These are phyloP conservation scores for Colletotrichum sp. DNA, from an alignment of 2,329 filamentous ascomycete genomes.

Conservation along the genomic window DNA sequence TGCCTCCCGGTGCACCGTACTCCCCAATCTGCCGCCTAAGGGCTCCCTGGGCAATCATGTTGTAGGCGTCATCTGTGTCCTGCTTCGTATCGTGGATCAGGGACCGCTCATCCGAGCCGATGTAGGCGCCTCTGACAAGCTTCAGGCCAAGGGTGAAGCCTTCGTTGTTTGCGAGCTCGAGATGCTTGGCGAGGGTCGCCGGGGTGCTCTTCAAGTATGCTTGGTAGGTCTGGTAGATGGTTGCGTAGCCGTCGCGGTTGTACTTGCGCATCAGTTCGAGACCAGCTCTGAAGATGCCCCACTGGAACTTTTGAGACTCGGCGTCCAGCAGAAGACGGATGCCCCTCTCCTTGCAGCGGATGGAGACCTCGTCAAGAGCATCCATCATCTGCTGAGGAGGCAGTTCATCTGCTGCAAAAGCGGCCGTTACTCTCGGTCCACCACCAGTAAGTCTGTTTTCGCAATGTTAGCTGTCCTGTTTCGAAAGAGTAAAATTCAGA, in stretches of 20 bases:
- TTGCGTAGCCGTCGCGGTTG: slow-evolving; percentile 68
- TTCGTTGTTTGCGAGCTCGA: slow-evolving; percentile 61
- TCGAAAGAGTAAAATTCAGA: not conserved
- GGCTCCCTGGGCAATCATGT: slow-evolving; percentile 71
- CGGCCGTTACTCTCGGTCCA: slow-evolving; percentile 73
- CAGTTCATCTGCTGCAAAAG: slow-evolving; percentile 65
- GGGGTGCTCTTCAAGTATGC: slow-evolving; percentile 74
- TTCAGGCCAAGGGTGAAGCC: slow-evolving; percentile 75
- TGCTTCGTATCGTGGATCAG: slow-evolving; percentile 76
- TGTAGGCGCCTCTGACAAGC: slow-evolving; percentile 77
- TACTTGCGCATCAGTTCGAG: slow-evolving; percentile 76
- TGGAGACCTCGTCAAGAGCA: slow-evolving; percentile 79
- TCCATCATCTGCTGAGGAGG: slow-evolving; percentile 69
- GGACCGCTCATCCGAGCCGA: slow-evolving; percentile 71
- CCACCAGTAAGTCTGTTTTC: slow-evolving; percentile 75
- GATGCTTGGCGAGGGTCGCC: slow-evolving; percentile 60
- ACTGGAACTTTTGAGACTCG: slow-evolving; percentile 80
- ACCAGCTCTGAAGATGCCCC: slow-evolving; percentile 82
- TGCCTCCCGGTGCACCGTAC: slow-evolving; percentile 27
- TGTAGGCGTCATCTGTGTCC: slow-evolving; percentile 75
- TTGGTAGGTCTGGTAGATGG: slow-evolving; percentile 83
- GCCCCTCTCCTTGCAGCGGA: slow-evolving; percentile 70
- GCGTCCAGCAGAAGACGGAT: slow-evolving; percentile 84
- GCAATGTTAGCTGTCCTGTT: not conserved
- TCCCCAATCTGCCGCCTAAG: slow-evolving; percentile 67